Percentiles rank a stretch among this genome's conserved stretches.
Conservation (phyloP, 2,329 filamentous ascomycete genomes). For the Cercospora nicotianae region DNA sequence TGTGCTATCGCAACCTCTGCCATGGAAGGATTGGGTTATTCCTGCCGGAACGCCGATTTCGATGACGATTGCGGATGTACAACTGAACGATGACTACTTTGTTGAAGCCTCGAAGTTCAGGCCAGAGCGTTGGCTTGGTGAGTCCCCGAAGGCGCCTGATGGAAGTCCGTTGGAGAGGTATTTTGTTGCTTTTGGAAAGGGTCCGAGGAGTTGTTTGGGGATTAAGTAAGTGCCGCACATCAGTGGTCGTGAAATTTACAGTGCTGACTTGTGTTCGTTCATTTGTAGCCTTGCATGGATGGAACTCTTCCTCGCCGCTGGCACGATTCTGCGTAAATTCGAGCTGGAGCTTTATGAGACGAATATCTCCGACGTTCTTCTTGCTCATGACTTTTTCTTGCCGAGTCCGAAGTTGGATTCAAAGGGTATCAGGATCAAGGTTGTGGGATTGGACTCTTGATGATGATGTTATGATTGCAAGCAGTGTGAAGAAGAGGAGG, state of each 20-base stretch:
- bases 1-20: constrained; percentile 22
- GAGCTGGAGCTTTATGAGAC: constrained; percentile 29
- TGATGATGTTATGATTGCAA: background rate
- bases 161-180: constrained; percentile 34
- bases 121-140: constrained; percentile 40
- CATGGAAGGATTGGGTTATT: constrained; percentile 24
- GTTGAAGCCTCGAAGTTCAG: constrained; percentile 35
- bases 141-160: constrained; percentile 25
- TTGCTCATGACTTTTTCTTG: constrained; percentile 27
- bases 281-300: constrained; percentile 28
- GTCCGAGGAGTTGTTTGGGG: constrained; percentile 37
- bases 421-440: constrained; percentile 26
- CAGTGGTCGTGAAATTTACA: too few species aligned
- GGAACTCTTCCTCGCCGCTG: constrained; percentile 30
- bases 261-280: background rate
- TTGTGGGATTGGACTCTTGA: constrained; percentile 7
- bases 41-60: constrained; percentile 34
- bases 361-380: constrained; percentile 20
- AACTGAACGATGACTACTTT: constrained; percentile 38
- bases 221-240: constrained; percentile 20
- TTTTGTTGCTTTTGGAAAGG: constrained; percentile 42
- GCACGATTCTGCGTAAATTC: constrained; percentile 24
- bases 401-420: constrained; percentile 28
- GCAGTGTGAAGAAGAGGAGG: background rate
- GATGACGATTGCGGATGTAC: constrained; percentile 37